A percentile compares a stretch with the other conserved stretches of the same genome.
Evolutionary conservation across 2,329 filamentous ascomycete genomes (phyloP).

Genomic region (Cordyceps militaris): DNA sequence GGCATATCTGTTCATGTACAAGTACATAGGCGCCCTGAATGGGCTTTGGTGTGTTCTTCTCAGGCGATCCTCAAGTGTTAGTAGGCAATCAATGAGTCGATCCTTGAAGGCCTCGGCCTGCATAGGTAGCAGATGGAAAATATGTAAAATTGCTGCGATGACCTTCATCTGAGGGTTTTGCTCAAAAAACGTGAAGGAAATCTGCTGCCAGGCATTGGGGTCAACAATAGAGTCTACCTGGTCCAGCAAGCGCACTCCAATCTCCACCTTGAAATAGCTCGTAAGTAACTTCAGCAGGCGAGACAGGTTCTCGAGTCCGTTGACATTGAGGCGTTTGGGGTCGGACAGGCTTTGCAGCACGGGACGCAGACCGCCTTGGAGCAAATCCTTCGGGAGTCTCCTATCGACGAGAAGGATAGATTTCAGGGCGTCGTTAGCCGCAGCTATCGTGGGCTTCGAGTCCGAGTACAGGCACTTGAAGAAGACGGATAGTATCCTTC

Average conservation of each 20-base stretch:
- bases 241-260: constrained; percentile 84
- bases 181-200: constrained; percentile 91
- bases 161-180: constrained; percentile 91
- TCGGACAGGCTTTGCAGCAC: constrained; percentile 97
- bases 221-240: constrained; percentile 91
- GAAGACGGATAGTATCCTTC: constrained; percentile 84
- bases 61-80: constrained; percentile 78
- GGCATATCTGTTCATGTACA: constrained; percentile 88
- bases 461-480: constrained; percentile 97
- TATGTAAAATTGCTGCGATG: constrained; percentile 88
- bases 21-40: constrained; percentile 83
- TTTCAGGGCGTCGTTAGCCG: constrained; percentile 83
- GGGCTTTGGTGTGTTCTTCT: constrained; percentile 85
- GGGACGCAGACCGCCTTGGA: constrained; percentile 88
- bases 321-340: constrained; percentile 79
- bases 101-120: constrained; percentile 89
- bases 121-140: constrained; percentile 90
- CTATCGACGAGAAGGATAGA: constrained; percentile 81
- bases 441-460: constrained; percentile 84
- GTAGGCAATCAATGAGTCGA: constrained; percentile 79
- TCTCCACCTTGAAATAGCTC: constrained; percentile 99
- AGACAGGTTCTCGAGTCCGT: constrained; percentile 85
- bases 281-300: constrained; percentile 84
- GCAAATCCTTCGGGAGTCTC: constrained; percentile 87
- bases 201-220: constrained; percentile 69